Evolutionary conservation across 1,284 basidiomycete species (phyloP).

Genomic region (Moniliella sp.): DNA sequence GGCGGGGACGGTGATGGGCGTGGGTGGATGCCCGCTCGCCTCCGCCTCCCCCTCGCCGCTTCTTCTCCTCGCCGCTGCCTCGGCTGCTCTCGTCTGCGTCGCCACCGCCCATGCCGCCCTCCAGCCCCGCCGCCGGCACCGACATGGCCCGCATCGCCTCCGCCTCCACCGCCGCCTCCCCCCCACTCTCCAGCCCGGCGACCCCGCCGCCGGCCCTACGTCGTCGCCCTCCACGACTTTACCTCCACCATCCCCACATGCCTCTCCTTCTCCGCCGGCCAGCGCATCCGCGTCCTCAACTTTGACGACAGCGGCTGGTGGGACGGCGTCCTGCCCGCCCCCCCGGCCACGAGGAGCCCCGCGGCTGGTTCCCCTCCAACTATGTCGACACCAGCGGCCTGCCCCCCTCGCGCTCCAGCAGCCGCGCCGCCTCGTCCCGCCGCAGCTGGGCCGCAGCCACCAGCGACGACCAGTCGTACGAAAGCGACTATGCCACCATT

Average conservation of each 20-base stretch:
- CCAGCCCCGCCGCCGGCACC: no score
- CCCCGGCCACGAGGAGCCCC: no score
- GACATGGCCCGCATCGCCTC: no score
- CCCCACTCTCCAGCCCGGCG: no score
- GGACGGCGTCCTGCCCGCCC: slow-evolving; percentile 88
- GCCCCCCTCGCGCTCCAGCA: slow-evolving; percentile 83
- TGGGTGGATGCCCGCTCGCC: no score
- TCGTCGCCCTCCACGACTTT: slow-evolving; percentile 34
- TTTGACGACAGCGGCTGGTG: slow-evolving; percentile 83
- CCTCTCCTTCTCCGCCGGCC: slow-evolving; percentile 65
- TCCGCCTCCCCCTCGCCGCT: no score
- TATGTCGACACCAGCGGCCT: slow-evolving; percentile 29
- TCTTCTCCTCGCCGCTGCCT: no score
- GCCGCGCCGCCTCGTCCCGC: slow-evolving; percentile 28
- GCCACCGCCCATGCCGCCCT: no score
- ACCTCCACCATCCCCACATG: slow-evolving; percentile 39
- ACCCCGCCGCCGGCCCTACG: slow-evolving; percentile 16
- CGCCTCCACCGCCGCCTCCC: no score
- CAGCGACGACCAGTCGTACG: slow-evolving; percentile 2
- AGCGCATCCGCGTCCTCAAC: slow-evolving; percentile 70
- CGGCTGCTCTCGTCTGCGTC: no score
- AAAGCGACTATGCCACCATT: background rate
- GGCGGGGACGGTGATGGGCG: no score
- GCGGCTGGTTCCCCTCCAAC: slow-evolving; percentile 90
- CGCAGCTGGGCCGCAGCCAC: background rate